Evolutionary conservation across 768 basidiomycete species (phyloP), one percentile per base, ranked within the genome.

Genomic region (Tylopilus felleus): DNA sequence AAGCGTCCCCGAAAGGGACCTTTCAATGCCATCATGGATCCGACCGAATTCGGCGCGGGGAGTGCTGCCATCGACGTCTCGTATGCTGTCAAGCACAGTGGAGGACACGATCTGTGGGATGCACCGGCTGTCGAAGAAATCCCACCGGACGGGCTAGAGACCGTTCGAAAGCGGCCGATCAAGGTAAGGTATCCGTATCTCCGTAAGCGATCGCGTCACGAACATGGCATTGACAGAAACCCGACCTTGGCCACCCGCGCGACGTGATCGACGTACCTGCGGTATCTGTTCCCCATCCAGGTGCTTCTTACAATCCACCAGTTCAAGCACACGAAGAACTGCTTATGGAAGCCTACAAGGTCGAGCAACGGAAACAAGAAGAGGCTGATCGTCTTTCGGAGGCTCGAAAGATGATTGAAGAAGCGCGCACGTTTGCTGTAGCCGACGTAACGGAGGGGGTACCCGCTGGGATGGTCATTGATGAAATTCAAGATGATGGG

Each of bases 251-350:
- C 10, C 75, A 79, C 50, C 77, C 78, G 0, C 78, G 80, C 38
- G 63, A 80, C 21, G 52, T 68, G 21, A 91, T 91, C 55, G 75
- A 79, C 9, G 59, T 88, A 0, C 82, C 86, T 1, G 86, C 90
- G 1, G 80, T 93, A 1, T 61, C 74, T 1, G 72, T 83, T 4
- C 94, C 94, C 0, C 90, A 90, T 59, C 83, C 82, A 29, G 94
- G 94, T 19, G 80, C 86, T 4, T 94, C 92, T 17, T 98, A 98
- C 67, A 97, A 97, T 66, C 94, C 94, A 0, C 83, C 84, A 0
- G 82, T 80, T 1, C 76, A 80, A 4, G 83, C 86, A 0, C 90
- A 96, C 60, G 79, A 82, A 47, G 82, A 83, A 46, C 80, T 96
- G 5, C 66, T 98, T 21, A 72, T 79, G 13, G 71, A 80, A 47